Evolutionary conservation across 345 rosid species (phyloP).

Genomic region (Ceriops tagal): DNA sequence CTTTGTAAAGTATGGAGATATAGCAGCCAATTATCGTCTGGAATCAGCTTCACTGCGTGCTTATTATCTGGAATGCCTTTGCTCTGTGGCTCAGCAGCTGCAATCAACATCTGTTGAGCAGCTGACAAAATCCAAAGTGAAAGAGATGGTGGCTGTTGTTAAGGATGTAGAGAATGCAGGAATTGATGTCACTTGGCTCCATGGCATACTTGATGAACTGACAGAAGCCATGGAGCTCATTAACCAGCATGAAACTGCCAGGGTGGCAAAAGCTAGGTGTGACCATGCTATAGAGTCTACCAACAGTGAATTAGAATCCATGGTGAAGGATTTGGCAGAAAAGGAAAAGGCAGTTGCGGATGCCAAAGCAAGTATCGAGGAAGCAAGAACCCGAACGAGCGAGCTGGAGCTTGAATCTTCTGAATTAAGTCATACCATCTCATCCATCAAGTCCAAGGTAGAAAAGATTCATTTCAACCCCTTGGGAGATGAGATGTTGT

Average conservation of each 20-base stretch:
- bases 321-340: conserved; percentile 36
- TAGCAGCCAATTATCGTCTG: conserved; percentile 64
- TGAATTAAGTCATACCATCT: conserved; percentile 32
- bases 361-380: conserved; percentile 30
- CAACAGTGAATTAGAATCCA: conserved; percentile 45
- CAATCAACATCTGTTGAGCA: conserved; percentile 48
- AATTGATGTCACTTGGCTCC: conserved; percentile 67
- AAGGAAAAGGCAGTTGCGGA: conserved; percentile 49
- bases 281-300: conserved; percentile 36
- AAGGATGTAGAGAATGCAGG: conserved; percentile 71
- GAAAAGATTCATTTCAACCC: conserved; percentile 53
- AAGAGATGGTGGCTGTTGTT: conserved; percentile 65
- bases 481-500: conserved; percentile 50
- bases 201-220: conserved; percentile 45
- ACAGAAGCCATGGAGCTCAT: conserved; percentile 50
- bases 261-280: conserved; percentile 40
- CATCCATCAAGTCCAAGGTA: conserved; percentile 26
- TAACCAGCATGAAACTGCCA: conserved; percentile 34
- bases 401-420: conserved; percentile 49
- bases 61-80: conserved; percentile 65
- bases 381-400: conserved; percentile 30
- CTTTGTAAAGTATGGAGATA: conserved; percentile 67
- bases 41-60: conserved; percentile 68
- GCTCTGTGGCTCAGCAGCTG: conserved; percentile 69
- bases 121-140: conserved; percentile 58